phyloP scores from a whole-genome alignment of 495 filamentous ascomycete species.

The Penicillium samsonianum region DNA sequence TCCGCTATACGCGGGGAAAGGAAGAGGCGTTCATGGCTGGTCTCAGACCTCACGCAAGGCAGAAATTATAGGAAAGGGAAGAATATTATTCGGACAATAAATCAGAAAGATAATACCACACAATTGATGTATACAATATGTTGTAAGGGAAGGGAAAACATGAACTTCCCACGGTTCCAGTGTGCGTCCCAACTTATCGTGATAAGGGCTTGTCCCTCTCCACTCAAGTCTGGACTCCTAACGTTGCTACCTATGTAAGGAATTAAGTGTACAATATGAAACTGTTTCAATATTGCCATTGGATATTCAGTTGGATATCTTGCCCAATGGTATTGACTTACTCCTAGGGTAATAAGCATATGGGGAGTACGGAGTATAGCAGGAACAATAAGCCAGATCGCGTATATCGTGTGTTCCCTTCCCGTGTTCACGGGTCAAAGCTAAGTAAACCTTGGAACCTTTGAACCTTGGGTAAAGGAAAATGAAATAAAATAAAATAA shows the following conservation, averaged over 20 bases:
- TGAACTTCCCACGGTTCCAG: background rate
- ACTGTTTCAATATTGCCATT: constrained; percentile 1
- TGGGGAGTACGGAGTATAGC: background rate
- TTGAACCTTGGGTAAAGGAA: background rate
- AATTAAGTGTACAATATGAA: background rate
- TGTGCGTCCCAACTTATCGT: background rate
- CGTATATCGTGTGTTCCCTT: background rate
- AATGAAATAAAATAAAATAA: background rate
- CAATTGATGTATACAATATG: background rate
- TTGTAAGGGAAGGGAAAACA: background rate
- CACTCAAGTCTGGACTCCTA: constrained; percentile 2
- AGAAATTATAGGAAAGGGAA: background rate
- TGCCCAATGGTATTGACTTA: background rate
- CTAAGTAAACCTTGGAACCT: background rate
- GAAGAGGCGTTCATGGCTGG: constrained; percentile 12
- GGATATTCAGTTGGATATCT: background rate
- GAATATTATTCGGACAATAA: background rate
- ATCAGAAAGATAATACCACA: too few species aligned
- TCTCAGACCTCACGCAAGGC: constrained; percentile 11
- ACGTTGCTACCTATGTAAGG: constrained; percentile 4
- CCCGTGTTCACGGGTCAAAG: background rate
- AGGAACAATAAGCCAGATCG: background rate
- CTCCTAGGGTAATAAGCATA: background rate
- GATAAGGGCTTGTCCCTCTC: constrained; percentile 10
- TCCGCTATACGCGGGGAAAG: constrained; percentile 12